Evolutionary conservation across 352 stramenopile genomes (phyloP).

Genomic region (Phytophthora europaea): DNA sequence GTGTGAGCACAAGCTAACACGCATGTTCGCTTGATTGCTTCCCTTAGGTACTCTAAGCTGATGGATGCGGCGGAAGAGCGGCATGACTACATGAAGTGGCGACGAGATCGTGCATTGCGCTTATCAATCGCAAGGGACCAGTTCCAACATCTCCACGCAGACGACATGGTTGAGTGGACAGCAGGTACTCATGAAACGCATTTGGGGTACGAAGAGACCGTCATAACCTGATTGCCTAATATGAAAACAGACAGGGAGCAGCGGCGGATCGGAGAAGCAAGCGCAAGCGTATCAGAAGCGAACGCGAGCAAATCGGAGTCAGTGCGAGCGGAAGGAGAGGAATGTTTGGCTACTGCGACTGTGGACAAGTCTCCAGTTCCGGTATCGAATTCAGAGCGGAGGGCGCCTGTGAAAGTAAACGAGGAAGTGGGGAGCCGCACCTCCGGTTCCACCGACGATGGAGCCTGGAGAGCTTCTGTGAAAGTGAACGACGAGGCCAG

Average conservation of each 20-base stretch:
- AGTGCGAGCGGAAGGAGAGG: not conserved
- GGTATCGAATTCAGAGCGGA: slow-evolving; percentile 9
- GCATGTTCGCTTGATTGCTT: not conserved
- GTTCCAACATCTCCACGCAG: slow-evolving; percentile 37
- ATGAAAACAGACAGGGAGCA: not conserved
- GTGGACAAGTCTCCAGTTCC: not conserved
- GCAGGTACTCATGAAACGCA: slow-evolving; percentile 32
- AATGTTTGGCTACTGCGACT: not conserved
- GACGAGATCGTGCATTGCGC: slow-evolving; percentile 54
- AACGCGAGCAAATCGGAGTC: not conserved
- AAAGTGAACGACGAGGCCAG: slow-evolving; percentile 19
- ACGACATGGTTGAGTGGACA: slow-evolving; percentile 42
- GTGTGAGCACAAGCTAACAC: not conserved
- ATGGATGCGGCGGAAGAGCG: slow-evolving; percentile 49
- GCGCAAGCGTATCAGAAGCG: slow-evolving; percentile 1
- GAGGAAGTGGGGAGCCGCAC: slow-evolving; percentile 1
- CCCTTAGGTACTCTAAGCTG: slow-evolving; percentile 46
- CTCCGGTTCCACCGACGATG: not conserved
- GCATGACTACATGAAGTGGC: slow-evolving; percentile 69
- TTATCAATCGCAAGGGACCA: slow-evolving; percentile 47
- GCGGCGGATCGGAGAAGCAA: not conserved
- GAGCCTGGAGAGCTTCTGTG: slow-evolving; percentile 8
- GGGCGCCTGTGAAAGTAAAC: slow-evolving; percentile 24
- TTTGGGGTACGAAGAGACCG: not conserved
- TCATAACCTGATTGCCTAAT: not conserved